phyloP scores from a whole-genome alignment of 108 stramenopile genomes.

The Aureococcus anophagefferens region DNA sequence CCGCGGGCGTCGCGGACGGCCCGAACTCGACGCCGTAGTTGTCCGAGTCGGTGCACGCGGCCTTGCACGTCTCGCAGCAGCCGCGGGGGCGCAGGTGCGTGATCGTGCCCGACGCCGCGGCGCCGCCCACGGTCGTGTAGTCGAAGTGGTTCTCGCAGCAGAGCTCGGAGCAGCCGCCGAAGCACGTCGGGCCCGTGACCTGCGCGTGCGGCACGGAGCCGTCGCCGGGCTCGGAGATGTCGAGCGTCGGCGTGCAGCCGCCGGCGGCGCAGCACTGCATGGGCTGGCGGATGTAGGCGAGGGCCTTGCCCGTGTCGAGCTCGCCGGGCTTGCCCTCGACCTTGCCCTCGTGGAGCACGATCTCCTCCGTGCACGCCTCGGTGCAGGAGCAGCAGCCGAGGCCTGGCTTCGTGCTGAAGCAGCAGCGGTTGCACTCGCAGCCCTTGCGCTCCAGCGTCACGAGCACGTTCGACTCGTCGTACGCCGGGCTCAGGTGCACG shows the following conservation, averaged over 20 bases:
- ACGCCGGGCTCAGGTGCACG: constrained; percentile 12
- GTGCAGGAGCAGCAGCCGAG: constrained; percentile 24
- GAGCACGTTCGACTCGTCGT: constrained; percentile 3
- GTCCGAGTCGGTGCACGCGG: constrained; percentile 12
- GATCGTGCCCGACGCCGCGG: background rate
- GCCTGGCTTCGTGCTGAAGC: constrained; percentile 14
- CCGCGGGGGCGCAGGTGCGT: constrained; percentile 2
- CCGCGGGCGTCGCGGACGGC: background rate
- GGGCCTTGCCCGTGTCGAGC: constrained; percentile 7
- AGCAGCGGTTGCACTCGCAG: constrained; percentile 10
- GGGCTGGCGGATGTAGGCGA: constrained; percentile 8
- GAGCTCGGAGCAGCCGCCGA: constrained; percentile 36
- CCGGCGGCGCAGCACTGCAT: constrained; percentile 22
- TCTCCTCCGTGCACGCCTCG: constrained; percentile 16
- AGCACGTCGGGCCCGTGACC: constrained; percentile 21
- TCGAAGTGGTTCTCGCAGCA: constrained; percentile 28
- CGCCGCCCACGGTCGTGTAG: background rate
- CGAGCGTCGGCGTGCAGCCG: constrained; percentile 22
- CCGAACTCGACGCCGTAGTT: constrained; percentile 8
- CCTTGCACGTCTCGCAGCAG: constrained; percentile 1
- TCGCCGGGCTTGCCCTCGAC: constrained; percentile 11
- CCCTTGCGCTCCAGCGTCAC: constrained; percentile 28
- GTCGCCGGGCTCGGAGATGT: constrained; percentile 19
- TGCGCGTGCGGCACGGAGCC: constrained; percentile 13
- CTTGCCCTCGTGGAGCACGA: constrained; percentile 18